phyloP scores from a whole-genome alignment of 139 green algal genomes.

The Nannochloris sp. region DNA sequence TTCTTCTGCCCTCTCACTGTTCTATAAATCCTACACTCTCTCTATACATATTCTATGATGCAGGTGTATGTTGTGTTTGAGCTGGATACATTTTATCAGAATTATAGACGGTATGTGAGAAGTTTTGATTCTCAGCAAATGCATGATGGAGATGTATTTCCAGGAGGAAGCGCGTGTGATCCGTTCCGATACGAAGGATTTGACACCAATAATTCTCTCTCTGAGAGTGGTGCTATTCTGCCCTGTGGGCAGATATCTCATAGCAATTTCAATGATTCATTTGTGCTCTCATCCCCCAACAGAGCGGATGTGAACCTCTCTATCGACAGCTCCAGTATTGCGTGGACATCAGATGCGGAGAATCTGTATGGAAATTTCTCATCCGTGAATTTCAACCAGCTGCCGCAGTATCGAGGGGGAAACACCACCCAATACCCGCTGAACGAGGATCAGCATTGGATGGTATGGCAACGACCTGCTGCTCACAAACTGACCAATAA shows the following conservation, averaged over 20 bases:
- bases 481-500: constrained; percentile 56
- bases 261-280: constrained; percentile 92
- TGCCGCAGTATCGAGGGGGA: constrained; percentile 42
- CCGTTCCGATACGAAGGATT: constrained; percentile 33
- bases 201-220: constrained; percentile 14
- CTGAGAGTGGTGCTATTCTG: constrained; percentile 50
- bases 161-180: constrained; percentile 37
- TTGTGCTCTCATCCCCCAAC: constrained; percentile 15
- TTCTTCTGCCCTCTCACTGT: background rate
- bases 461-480: constrained; percentile 90
- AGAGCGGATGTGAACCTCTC: constrained; percentile 6
- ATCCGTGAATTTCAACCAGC: constrained; percentile 66
- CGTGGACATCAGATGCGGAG: constrained; percentile 55
- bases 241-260: constrained; percentile 90
- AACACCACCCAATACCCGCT: constrained; percentile 32
- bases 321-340: constrained; percentile 51
- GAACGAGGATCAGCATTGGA: constrained; percentile 78
- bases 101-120: constrained; percentile 85
- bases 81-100: constrained; percentile 83
- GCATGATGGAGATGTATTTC: constrained; percentile 21
- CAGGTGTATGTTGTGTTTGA: constrained; percentile 89
- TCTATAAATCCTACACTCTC: background rate
- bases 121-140: constrained; percentile 69
- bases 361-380: constrained; percentile 53
- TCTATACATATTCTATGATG: constrained; percentile 4